Evolutionary conservation across 139 green algal species (phyloP).

Genomic region (Coelastrella sp.): DNA sequence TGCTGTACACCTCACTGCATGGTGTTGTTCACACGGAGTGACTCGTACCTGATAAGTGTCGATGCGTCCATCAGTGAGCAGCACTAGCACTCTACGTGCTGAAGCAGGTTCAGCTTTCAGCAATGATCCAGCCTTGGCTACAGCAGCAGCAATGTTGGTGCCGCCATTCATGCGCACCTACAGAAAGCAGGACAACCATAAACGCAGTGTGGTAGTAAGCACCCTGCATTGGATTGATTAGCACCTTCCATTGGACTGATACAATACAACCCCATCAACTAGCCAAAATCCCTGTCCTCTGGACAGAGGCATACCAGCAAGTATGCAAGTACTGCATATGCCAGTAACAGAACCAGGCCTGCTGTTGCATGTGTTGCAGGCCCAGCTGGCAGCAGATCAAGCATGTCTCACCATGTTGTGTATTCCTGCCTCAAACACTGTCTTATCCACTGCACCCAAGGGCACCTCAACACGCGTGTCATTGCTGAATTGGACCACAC

Average conservation of each 20-base stretch:
- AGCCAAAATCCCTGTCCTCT: too few species aligned
- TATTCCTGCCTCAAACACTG: background rate
- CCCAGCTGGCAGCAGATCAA: background rate
- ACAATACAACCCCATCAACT: too few species aligned
- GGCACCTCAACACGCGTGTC: conserved; percentile 70
- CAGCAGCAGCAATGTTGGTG: conserved; percentile 80
- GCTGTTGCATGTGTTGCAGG: background rate
- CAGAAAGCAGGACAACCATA: background rate
- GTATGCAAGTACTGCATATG: too few species aligned
- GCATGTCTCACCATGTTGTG: conserved; percentile 13
- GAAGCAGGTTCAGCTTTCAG: conserved; percentile 52
- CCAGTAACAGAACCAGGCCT: background rate
- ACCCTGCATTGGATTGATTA: too few species aligned
- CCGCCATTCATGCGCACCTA: conserved; percentile 85
- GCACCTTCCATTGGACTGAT: too few species aligned
- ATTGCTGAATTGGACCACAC: conserved; percentile 81
- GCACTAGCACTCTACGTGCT: conserved; percentile 58
- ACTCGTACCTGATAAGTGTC: background rate
- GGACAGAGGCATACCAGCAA: too few species aligned
- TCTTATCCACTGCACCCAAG: conserved; percentile 44
- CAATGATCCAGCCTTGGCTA: conserved; percentile 74
- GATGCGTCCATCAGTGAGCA: conserved; percentile 65
- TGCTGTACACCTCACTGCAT: too few species aligned
- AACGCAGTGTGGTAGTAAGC: too few species aligned
- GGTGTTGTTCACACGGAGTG: too few species aligned